A percentile compares a stretch with the other conserved stretches of the same genome.
These are phyloP conservation scores for Agrostemma githago DNA, from an alignment of 148 eudicot genomes.

Conservation along the genomic window DNA sequence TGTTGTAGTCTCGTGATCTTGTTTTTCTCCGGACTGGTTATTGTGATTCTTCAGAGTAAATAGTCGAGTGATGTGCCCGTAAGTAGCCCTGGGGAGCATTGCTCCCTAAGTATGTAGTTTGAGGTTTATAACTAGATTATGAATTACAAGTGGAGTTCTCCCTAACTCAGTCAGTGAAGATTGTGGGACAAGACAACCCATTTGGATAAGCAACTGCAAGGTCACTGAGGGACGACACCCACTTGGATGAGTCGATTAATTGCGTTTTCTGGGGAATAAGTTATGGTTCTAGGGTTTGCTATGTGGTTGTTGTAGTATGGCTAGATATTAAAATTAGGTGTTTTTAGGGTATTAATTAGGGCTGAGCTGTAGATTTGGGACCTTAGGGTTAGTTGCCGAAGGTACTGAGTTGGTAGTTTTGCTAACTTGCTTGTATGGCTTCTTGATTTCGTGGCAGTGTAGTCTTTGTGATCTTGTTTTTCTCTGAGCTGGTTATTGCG, in stretches of 20 bases:
- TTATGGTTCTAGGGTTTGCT: slow-evolving; percentile 9
- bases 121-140: not conserved
- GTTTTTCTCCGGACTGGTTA: not conserved
- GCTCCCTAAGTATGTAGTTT: not conserved
- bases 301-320: not conserved
- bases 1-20: not conserved
- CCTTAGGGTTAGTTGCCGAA: not conserved
- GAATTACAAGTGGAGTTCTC: not conserved
- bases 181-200: not conserved
- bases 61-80: not conserved
- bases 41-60: not conserved
- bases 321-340: not conserved
- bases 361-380: not conserved
- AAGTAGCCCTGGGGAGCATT: not conserved
- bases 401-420: too few relatives aligned
- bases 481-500: too few relatives aligned
- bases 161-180: not conserved
- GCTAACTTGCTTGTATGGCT: not conserved
- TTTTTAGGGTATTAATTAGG: not conserved
- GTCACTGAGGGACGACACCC: not conserved
- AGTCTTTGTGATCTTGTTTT: not conserved
- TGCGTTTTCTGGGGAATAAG: not conserved
- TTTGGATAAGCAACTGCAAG: not conserved
- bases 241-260: not conserved
- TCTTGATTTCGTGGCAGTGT: not conserved